These are phyloP conservation scores for Bidens hawaiensis DNA, from an alignment of 140 eudicot genomes.

Conservation along the genomic window DNA sequence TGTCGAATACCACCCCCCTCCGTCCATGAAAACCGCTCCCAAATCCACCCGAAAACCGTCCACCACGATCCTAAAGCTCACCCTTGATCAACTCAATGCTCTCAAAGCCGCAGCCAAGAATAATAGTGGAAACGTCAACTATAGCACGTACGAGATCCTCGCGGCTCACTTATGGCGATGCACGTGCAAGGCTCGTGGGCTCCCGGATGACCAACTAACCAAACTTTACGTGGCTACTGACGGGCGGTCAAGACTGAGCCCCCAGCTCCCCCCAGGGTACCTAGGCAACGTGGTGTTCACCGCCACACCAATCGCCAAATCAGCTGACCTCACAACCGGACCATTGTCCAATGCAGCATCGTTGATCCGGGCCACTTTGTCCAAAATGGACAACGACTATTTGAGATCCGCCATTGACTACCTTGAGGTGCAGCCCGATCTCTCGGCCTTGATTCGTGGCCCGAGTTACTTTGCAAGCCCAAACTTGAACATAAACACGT, in stretches of 20 bases:
- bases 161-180: conserved; percentile 64
- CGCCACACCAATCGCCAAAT: conserved; percentile 39
- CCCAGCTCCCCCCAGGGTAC: conserved; percentile 53
- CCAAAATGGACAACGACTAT: conserved; percentile 46
- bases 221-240: conserved; percentile 51
- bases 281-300: conserved; percentile 58
- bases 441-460: conserved; percentile 47
- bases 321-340: conserved; percentile 30
- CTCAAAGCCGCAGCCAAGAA: conserved; percentile 42
- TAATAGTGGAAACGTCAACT: conserved; percentile 28
- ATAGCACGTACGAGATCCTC: conserved; percentile 44
- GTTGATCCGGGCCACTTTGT: conserved; percentile 40
- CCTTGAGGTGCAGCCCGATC: conserved; percentile 47
- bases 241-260: conserved; percentile 46
- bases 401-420: conserved; percentile 52
- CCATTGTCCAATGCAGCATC: conserved; percentile 35
- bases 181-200: conserved; percentile 61
- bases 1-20: conserved; percentile 55
- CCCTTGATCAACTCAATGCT: conserved; percentile 33
- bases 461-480: conserved; percentile 51
- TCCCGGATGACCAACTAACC: conserved; percentile 37
- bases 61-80: conserved; percentile 41
- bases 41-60: conserved; percentile 25
- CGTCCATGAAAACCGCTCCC: conserved; percentile 27
- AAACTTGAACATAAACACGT: conserved; percentile 49